Evolutionary conservation across 2,329 filamentous ascomycete species (phyloP).

Genomic region (Penicillium sp.): DNA sequence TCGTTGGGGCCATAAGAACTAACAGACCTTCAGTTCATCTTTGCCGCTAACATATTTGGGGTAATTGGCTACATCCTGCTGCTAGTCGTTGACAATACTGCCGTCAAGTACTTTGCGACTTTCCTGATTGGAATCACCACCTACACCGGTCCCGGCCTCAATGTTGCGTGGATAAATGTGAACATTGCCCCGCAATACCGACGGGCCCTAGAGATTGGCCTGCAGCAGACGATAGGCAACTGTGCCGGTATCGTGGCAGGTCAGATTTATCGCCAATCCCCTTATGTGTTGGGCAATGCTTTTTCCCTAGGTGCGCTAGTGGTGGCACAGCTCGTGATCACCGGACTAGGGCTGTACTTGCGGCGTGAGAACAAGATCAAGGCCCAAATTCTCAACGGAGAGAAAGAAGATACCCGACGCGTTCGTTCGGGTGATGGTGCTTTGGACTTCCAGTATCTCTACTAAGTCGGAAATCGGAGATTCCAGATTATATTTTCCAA

Average conservation of each 20-base stretch:
- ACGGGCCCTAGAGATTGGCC: slow-evolving; percentile 46
- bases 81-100: slow-evolving; percentile 46
- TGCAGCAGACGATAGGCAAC: slow-evolving; percentile 48
- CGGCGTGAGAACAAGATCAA: slow-evolving; percentile 40
- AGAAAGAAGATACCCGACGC: slow-evolving; percentile 44
- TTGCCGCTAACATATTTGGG: slow-evolving; percentile 41
- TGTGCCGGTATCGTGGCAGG: slow-evolving; percentile 48
- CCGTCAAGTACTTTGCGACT: slow-evolving; percentile 49
- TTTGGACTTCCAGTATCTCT: slow-evolving; percentile 49
- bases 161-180: slow-evolving; percentile 47
- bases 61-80: slow-evolving; percentile 51
- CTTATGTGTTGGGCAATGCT: slow-evolving; percentile 36
- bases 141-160: slow-evolving; percentile 48
- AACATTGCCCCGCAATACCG: slow-evolving; percentile 49
- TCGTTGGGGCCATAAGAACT: background rate
- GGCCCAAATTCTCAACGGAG: slow-evolving; percentile 39
- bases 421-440: slow-evolving; percentile 47
- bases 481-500: no score
- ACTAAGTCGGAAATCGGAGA: slow-evolving; percentile 11
- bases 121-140: slow-evolving; percentile 48
- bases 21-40: slow-evolving; percentile 28
- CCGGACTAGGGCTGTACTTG: slow-evolving; percentile 43
- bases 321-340: slow-evolving; percentile 37
- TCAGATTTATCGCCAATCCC: slow-evolving; percentile 42
- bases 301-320: slow-evolving; percentile 38